Evolutionary conservation across 2,329 filamentous ascomycete species (phyloP).

Genomic region (Fusarium globosum): DNA sequence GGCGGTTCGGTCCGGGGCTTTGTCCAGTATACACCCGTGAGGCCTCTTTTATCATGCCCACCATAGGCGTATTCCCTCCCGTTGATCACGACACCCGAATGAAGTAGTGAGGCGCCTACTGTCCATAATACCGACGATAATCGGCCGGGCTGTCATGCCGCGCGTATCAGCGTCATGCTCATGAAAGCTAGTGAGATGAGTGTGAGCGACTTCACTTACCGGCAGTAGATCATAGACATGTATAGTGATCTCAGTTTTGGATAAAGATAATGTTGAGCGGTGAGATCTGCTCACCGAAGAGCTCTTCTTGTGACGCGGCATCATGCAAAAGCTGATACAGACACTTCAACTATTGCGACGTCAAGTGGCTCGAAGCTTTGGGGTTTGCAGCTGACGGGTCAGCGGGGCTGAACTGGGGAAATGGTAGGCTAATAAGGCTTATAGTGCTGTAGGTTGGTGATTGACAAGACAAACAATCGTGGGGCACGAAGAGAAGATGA

Average conservation of each 20-base stretch:
- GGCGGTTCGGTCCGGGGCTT: conserved; percentile 77
- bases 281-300: conserved; percentile 56
- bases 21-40: conserved; percentile 88
- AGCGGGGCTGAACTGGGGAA: conserved; percentile 32
- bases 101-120: conserved; percentile 79
- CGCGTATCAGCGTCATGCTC: conserved; percentile 24
- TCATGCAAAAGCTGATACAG: conserved; percentile 22
- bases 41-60: conserved; percentile 75
- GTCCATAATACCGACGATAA: conserved; percentile 83
- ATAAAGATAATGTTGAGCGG: conserved; percentile 73
- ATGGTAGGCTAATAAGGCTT: conserved; percentile 17
- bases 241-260: conserved; percentile 79
- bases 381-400: conserved; percentile 20
- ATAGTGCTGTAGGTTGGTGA: conserved; percentile 6
- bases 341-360: conserved; percentile 35
- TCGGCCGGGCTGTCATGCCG: conserved; percentile 69
- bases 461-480: not conserved
- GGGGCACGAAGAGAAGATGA: conserved; percentile 10
- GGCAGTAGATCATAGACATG: conserved; percentile 83
- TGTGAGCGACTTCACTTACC: conserved; percentile 55
- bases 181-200: conserved; percentile 4
- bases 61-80: conserved; percentile 87
- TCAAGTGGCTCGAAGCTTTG: conserved; percentile 38
- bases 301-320: conserved; percentile 46
- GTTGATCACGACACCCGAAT: conserved; percentile 85